These are phyloP conservation scores for Apiospora hydei DNA, from an alignment of 2,329 filamentous ascomycete species.

Conservation along the genomic window DNA sequence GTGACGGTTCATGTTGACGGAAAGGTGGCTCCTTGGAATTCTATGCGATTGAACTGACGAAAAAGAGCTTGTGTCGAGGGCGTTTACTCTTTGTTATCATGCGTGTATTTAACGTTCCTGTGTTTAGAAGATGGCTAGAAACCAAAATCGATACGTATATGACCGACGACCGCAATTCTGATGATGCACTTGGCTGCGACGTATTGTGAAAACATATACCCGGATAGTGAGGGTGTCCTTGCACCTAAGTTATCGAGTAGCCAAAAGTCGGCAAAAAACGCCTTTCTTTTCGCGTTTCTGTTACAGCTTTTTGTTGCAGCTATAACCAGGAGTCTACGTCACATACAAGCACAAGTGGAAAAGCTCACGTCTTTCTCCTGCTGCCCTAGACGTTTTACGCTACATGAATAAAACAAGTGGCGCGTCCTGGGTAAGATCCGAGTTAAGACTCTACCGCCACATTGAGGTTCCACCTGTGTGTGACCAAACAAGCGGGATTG, in stretches of 20 bases:
- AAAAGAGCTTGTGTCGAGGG: slow-evolving; percentile 31
- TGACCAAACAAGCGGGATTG: not conserved
- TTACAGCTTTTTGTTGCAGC: too few relatives aligned
- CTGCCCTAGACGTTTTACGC: too few relatives aligned
- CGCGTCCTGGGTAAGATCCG: not conserved
- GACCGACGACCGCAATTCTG: not conserved
- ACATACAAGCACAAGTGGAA: too few relatives aligned
- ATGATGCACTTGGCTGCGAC: not conserved
- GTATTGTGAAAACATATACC: too few relatives aligned
- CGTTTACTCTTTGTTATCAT: slow-evolving; percentile 21
- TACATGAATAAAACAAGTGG: not conserved
- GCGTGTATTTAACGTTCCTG: slow-evolving; percentile 31
- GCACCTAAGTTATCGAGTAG: not conserved
- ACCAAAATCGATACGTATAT: slow-evolving; percentile 16
- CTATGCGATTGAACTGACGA: slow-evolving; percentile 29
- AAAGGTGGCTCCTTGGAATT: slow-evolving; percentile 23
- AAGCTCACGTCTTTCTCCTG: not conserved
- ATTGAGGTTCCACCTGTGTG: not conserved
- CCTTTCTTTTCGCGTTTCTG: not conserved
- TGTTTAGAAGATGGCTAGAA: slow-evolving; percentile 28
- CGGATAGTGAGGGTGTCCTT: not conserved
- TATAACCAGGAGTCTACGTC: too few relatives aligned
- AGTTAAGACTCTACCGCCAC: not conserved
- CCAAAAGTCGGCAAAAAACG: not conserved
- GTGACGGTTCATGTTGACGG: slow-evolving; percentile 35